A percentile compares a stretch with the other conserved stretches of the same genome.
Conservation (phyloP, 257 asterid species). For the Nicotiana benthamiana region DNA sequence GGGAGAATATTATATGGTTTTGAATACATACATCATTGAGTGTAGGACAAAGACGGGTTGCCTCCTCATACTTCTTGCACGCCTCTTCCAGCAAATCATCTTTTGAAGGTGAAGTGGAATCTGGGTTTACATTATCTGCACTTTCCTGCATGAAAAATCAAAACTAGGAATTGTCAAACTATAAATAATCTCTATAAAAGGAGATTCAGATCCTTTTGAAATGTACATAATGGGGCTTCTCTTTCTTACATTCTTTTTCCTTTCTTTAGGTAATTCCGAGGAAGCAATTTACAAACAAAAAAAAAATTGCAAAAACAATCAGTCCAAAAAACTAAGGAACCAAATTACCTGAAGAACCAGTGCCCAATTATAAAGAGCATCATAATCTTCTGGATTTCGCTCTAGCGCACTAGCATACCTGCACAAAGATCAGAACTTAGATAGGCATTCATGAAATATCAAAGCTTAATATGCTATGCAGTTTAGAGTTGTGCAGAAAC, state of each 20-base stretch:
- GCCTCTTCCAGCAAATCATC: conserved; percentile 97
- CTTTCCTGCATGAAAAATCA: conserved; percentile 72
- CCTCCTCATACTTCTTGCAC: conserved; percentile 91
- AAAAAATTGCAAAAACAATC: background rate
- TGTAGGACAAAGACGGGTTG: conserved; percentile 91
- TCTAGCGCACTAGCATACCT: conserved; percentile 91
- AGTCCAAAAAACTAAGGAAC: background rate
- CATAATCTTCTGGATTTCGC: conserved; percentile 90
- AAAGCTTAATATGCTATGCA: background rate
- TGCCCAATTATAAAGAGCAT: conserved; percentile 98
- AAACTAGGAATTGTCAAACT: background rate
- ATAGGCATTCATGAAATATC: conserved; percentile 13
- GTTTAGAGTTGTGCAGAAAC: background rate
- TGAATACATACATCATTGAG: conserved; percentile 73
- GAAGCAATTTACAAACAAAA: background rate
- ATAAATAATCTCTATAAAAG: conserved; percentile 2
- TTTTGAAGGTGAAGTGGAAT: conserved; percentile 82
- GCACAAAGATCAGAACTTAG: conserved; percentile 21
- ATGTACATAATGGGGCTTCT: conserved; percentile 6
- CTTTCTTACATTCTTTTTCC: background rate
- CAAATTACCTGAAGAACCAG: conserved; percentile 83
- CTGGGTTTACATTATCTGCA: conserved; percentile 89
- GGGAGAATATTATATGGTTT: background rate
- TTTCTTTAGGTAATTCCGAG: background rate
- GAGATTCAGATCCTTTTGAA: background rate